Evolutionary conservation across 345 rosid genomes (phyloP).

Genomic region (Erysimum cheiranthoides): DNA sequence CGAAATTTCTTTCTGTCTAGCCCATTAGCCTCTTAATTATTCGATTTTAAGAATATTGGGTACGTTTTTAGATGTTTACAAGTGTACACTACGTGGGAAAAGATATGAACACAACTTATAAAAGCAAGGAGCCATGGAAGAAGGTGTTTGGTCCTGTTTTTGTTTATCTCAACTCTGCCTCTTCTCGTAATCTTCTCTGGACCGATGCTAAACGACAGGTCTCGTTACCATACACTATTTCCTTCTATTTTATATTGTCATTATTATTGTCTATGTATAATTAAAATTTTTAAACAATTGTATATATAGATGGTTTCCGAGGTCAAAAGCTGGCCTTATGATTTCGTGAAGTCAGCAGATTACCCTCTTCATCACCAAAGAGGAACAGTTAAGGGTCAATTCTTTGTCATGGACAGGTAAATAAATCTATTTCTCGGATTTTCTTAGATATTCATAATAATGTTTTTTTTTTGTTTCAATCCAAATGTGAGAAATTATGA

Average conservation of each 20-base stretch:
- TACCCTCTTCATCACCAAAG: constrained; percentile 59
- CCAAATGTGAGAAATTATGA: not conserved
- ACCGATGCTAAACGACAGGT: constrained; percentile 84
- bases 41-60: not conserved
- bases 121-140: constrained; percentile 72
- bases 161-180: constrained; percentile 70
- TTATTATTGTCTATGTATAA: not conserved
- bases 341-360: constrained; percentile 57
- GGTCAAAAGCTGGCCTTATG: constrained; percentile 75
- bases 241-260: not conserved
- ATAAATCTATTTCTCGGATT: not conserved
- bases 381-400: constrained; percentile 66
- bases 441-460: not conserved
- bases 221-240: not conserved
- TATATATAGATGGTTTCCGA: constrained; percentile 58
- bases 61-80: constrained; percentile 78
- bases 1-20: not conserved
- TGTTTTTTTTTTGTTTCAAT: not conserved
- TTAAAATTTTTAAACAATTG: not conserved
- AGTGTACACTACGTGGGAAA: constrained; percentile 80
- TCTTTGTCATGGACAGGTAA: constrained; percentile 69
- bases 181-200: constrained; percentile 57
- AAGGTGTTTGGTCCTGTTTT: constrained; percentile 84
- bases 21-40: not conserved
- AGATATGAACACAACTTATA: constrained; percentile 56